These are phyloP conservation scores for Dactylis glomerata DNA, from an alignment of 176 grass and related monocot genomes.

Conservation along the genomic window DNA sequence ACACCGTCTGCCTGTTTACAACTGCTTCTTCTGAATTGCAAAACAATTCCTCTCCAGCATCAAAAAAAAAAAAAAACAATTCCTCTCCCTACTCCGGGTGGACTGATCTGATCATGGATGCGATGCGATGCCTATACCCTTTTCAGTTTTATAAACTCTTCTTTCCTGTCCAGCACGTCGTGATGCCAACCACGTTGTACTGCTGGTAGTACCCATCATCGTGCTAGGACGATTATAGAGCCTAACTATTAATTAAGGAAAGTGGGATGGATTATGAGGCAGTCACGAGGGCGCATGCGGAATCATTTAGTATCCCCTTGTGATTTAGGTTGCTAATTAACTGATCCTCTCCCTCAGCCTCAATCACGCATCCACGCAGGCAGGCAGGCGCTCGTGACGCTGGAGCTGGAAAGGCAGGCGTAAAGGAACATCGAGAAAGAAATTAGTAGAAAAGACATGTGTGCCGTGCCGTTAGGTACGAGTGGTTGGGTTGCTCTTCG, in stretches of 20 bases:
- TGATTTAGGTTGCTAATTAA: background rate
- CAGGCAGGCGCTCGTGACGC: too few species aligned
- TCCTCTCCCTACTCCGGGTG: background rate
- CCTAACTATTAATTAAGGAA: background rate
- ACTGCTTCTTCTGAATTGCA: background rate
- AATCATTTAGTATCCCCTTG: background rate
- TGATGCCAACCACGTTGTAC: background rate
- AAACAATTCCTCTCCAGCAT: background rate
- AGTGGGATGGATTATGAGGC: background rate
- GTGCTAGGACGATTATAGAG: background rate
- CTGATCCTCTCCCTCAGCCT: background rate
- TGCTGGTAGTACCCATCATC: background rate
- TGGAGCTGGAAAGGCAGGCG: slow-evolving; percentile 30
- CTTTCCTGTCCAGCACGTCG: background rate
- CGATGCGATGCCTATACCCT: background rate
- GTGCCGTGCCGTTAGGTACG: background rate
- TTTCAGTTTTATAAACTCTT: background rate
- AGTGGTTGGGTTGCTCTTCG: background rate
- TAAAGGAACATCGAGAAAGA: background rate
- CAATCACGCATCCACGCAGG: background rate
- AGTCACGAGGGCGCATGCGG: background rate
- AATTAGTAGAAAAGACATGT: background rate
- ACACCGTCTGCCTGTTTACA: background rate
- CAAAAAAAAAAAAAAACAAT: too few species aligned
- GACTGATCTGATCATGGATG: background rate